A percentile compares a stretch with the other conserved stretches of the same genome.
Conservation (phyloP, 1,284 basidiomycete species). For the Peniophora sp. region DNA sequence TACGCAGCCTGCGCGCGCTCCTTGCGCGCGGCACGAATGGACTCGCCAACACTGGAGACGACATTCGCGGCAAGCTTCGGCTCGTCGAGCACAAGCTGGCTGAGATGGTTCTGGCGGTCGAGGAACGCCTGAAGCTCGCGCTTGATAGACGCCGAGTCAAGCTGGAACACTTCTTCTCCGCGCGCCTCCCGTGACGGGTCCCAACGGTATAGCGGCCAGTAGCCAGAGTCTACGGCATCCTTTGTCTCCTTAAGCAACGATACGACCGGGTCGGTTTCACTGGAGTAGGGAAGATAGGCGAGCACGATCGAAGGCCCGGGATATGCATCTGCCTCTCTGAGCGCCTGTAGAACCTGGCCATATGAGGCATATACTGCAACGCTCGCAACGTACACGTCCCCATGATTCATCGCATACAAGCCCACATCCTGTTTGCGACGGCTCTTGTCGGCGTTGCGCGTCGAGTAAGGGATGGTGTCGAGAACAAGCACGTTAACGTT, state of each 20-base stretch:
- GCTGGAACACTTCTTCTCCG: constrained; percentile 80
- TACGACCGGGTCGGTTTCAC: constrained; percentile 73
- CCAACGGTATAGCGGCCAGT: constrained; percentile 99
- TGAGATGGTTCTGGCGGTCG: constrained; percentile 93
- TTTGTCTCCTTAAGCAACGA: constrained; percentile 97
- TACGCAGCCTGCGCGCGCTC: constrained; percentile 83
- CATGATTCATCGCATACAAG: constrained; percentile 97
- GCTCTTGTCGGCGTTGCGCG: constrained; percentile 65
- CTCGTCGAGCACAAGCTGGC: constrained; percentile 77
- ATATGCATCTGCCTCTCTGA: constrained; percentile 89
- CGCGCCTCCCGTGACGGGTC: constrained; percentile 76
- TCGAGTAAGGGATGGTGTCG: constrained; percentile 85
- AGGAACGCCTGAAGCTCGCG: constrained; percentile 93
- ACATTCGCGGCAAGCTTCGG: constrained; percentile 82
- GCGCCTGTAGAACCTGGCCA: constrained; percentile 86
- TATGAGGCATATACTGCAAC: constrained; percentile 96
- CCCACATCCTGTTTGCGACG: constrained; percentile 90
- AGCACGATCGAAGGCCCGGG: constrained; percentile 88
- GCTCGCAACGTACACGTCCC: constrained; percentile 92
- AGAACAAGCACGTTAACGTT: constrained; percentile 96
- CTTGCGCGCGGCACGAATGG: constrained; percentile 78
- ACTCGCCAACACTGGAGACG: constrained; percentile 80
- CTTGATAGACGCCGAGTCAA: constrained; percentile 93
- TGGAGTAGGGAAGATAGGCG: constrained; percentile 90
- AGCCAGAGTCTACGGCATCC: constrained; percentile 91